Conservation (phyloP, 208 protist genomes). For the Trichomonas vaginalis region DNA sequence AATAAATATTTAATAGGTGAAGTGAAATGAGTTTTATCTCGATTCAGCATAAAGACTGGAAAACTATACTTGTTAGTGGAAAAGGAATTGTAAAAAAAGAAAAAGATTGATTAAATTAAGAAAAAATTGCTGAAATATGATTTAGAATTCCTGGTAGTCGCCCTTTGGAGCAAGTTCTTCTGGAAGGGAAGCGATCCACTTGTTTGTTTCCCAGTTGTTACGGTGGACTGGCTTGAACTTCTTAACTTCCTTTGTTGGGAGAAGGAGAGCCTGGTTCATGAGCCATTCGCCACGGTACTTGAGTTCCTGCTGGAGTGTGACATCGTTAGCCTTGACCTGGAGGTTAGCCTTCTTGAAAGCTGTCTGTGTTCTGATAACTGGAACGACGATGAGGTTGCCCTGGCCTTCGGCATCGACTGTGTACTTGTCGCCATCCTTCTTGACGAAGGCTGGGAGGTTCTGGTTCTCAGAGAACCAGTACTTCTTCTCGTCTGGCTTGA, state of each 20-base stretch:
- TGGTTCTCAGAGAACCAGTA: background rate
- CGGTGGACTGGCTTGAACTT: background rate
- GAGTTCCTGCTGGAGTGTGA: background rate
- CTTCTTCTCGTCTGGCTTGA: background rate
- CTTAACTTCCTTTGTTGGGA: background rate
- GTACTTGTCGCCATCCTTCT: background rate
- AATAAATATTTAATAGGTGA: too few relatives aligned
- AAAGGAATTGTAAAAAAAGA: too few relatives aligned
- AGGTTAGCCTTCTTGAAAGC: background rate
- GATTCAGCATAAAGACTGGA: too few relatives aligned
- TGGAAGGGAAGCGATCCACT: background rate
- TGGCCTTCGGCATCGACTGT: background rate
- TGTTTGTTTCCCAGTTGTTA: background rate
- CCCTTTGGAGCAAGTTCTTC: background rate
- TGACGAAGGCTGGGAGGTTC: background rate
- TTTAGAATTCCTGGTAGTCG: background rate
- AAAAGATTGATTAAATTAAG: too few relatives aligned
- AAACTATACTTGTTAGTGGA: too few relatives aligned
- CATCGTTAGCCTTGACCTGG: background rate
- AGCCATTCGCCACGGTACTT: background rate
- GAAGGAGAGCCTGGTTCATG: background rate
- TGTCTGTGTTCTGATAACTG: background rate
- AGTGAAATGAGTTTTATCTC: too few relatives aligned
- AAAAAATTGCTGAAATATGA: too few relatives aligned
- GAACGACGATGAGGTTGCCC: background rate